A percentile compares a stretch with the other conserved stretches of the same genome.
Conservation (phyloP, 176 grass and related monocot genomes). For the Oryza glaberrima region DNA sequence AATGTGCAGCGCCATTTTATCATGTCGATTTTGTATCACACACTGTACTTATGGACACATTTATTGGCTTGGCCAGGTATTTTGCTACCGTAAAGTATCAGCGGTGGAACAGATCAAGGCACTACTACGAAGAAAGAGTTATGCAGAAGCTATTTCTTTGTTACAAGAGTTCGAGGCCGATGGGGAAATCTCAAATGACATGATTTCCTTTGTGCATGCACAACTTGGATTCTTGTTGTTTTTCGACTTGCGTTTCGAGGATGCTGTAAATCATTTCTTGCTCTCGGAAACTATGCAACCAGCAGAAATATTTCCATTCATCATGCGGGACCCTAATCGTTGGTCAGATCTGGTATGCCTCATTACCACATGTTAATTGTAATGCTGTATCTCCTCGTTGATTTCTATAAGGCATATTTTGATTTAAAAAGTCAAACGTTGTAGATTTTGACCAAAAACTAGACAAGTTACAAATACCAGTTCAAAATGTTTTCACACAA, state of each 20-base stretch:
- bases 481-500: neutral
- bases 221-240: constrained; percentile 95
- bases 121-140: constrained; percentile 73
- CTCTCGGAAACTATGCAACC: constrained; percentile 86
- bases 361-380: constrained; percentile 6
- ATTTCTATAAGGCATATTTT: neutral
- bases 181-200: constrained; percentile 76
- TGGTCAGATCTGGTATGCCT: constrained; percentile 88
- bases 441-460: neutral
- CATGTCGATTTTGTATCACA: constrained; percentile 16
- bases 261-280: constrained; percentile 92
- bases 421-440: neutral
- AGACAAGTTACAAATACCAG: neutral
- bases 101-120: constrained; percentile 89
- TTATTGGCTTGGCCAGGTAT: constrained; percentile 53
- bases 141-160: constrained; percentile 76
- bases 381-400: neutral
- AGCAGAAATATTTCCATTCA: constrained; percentile 96
- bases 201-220: constrained; percentile 94
- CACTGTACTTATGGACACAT: constrained; percentile 27
- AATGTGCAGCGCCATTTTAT: neutral
- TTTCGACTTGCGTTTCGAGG: constrained; percentile 87
- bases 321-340: constrained; percentile 92
- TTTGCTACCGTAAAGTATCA: constrained; percentile 81
- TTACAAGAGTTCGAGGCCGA: constrained; percentile 75